phyloP scores from a whole-genome alignment of 371 early-diverging fungal species.

The Entomophthora muscae region DNA sequence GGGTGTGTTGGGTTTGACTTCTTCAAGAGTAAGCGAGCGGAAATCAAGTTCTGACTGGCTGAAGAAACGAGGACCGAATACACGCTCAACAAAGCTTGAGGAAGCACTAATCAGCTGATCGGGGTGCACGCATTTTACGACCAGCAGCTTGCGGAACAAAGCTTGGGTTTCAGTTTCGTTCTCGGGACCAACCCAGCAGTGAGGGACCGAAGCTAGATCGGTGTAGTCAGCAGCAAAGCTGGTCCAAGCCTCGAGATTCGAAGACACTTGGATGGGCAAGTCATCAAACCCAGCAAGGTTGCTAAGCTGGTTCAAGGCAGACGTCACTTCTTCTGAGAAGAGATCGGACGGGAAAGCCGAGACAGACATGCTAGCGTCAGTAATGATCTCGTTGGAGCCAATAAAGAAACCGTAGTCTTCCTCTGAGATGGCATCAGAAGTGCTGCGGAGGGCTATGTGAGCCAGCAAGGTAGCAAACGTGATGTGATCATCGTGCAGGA shows the following conservation, averaged over 20 bases:
- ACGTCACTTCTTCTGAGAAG: conserved; percentile 40
- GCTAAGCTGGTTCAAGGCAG: conserved; percentile 28
- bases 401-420: conserved; percentile 52
- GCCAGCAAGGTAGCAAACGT: conserved; percentile 73
- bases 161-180: neutral
- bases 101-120: conserved; percentile 69
- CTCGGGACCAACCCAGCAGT: conserved; percentile 31
- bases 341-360: conserved; percentile 24
- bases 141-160: conserved; percentile 48
- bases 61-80: conserved; percentile 46
- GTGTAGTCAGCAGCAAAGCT: conserved; percentile 25
- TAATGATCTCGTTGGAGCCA: conserved; percentile 26
- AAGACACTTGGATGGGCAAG: conserved; percentile 29
- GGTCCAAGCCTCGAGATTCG: conserved; percentile 31
- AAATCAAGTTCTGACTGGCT: conserved; percentile 46
- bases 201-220: conserved; percentile 44
- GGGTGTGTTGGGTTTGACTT: conserved; percentile 57
- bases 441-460: conserved; percentile 61
- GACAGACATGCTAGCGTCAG: conserved; percentile 22
- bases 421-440: conserved; percentile 38
- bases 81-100: conserved; percentile 48
- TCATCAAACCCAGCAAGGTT: conserved; percentile 31
- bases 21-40: conserved; percentile 46
- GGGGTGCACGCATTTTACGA: conserved; percentile 76
- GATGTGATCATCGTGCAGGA: conserved; percentile 84